phyloP scores from a whole-genome alignment of 345 rosid genomes.

The Erysimum cheiranthoides region DNA sequence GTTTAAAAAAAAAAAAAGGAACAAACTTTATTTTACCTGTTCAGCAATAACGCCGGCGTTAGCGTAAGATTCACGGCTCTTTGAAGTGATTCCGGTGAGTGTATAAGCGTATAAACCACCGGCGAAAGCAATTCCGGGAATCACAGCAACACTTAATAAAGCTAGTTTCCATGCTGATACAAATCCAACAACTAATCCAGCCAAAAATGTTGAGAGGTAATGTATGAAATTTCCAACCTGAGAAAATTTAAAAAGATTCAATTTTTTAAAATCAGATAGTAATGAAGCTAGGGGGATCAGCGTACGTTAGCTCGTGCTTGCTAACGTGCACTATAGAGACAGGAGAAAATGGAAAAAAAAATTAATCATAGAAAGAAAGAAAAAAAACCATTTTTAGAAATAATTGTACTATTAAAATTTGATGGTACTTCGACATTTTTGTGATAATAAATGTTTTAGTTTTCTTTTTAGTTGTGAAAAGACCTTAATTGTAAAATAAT shows the following conservation, averaged over 20 bases:
- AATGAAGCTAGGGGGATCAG: constrained; percentile 34
- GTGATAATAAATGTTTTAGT: neutral
- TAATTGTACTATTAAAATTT: neutral
- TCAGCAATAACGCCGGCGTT: constrained; percentile 96
- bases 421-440: neutral
- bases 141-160: constrained; percentile 90
- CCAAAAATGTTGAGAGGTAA: constrained; percentile 93
- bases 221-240: constrained; percentile 99
- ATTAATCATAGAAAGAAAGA: no score
- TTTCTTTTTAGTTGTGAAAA: no score
- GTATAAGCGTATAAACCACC: constrained; percentile 99
- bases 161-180: constrained; percentile 99
- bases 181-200: constrained; percentile 98
- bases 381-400: neutral
- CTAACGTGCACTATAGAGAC: constrained; percentile 51
- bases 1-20: neutral
- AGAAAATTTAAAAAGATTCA: neutral
- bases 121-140: constrained; percentile 99
- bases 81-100: constrained; percentile 94
- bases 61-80: constrained; percentile 97
- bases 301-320: constrained; percentile 47
- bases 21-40: constrained; percentile 65
- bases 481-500: no score
- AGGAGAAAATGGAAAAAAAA: neutral
- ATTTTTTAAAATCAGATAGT: no score